These are phyloP conservation scores for Phyllosticta citribraziliensis DNA, from an alignment of 2,329 filamentous ascomycete species.

Conservation along the genomic window DNA sequence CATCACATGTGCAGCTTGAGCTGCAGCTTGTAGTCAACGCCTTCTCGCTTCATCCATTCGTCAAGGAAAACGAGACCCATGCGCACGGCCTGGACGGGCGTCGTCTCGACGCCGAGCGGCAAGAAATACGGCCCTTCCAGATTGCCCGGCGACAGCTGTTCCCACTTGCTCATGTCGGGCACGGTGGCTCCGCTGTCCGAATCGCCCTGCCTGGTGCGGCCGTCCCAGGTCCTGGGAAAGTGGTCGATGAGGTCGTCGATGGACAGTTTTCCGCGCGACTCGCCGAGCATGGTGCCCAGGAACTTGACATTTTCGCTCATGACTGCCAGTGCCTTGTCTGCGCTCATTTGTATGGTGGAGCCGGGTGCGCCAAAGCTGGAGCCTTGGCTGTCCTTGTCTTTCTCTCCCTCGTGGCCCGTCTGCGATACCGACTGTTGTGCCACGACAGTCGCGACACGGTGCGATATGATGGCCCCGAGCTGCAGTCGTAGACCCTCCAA, in stretches of 20 bases:
- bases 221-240: conserved; percentile 31
- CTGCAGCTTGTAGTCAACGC: conserved; percentile 9
- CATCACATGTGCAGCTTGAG: background rate
- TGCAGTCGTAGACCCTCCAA: conserved; percentile 33
- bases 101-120: conserved; percentile 30
- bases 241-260: conserved; percentile 26
- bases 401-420: background rate
- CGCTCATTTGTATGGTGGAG: background rate
- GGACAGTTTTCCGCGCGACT: conserved; percentile 15
- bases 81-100: conserved; percentile 34
- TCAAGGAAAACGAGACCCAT: conserved; percentile 32
- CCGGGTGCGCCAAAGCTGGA: background rate
- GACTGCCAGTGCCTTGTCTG: background rate
- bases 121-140: conserved; percentile 31
- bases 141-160: conserved; percentile 25
- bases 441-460: conserved; percentile 26
- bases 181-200: background rate
- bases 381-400: background rate
- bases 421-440: conserved; percentile 18
- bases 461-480: conserved; percentile 31
- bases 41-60: conserved; percentile 28
- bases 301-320: conserved; percentile 3
- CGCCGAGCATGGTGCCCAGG: conserved; percentile 2
- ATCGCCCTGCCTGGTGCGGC: conserved; percentile 7
- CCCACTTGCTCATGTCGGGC: conserved; percentile 16